Evolutionary conservation across 768 basidiomycete species (phyloP).

Genomic region (Amanita phalloides): DNA sequence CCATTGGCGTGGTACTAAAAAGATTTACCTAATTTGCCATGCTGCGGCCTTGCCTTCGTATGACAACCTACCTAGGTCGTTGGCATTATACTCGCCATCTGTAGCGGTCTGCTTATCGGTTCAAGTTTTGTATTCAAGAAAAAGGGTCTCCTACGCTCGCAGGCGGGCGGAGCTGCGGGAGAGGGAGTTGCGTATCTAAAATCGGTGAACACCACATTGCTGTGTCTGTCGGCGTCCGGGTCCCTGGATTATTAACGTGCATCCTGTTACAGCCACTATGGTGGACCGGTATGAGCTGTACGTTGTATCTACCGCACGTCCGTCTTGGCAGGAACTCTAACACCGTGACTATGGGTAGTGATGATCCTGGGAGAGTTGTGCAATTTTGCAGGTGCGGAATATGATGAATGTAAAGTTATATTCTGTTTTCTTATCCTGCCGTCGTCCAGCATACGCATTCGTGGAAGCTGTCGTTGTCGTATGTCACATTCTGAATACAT

Average conservation of each 20-base stretch:
- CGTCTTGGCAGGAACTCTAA: slow-evolving; percentile 4
- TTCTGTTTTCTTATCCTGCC: neutral
- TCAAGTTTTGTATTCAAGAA: slow-evolving; percentile 97
- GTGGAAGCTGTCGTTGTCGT: slow-evolving; percentile 90
- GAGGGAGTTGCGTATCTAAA: slow-evolving; percentile 94
- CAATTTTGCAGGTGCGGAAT: slow-evolving; percentile 67
- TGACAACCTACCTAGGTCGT: slow-evolving; percentile 37
- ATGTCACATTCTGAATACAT: slow-evolving; percentile 16
- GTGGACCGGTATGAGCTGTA: slow-evolving; percentile 91
- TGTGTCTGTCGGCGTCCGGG: neutral
- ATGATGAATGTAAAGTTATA: slow-evolving; percentile 14
- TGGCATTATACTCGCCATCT: slow-evolving; percentile 66
- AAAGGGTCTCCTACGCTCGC: slow-evolving; percentile 75
- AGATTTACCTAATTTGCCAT: neutral
- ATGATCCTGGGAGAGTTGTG: slow-evolving; percentile 89
- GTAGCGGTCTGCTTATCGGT: slow-evolving; percentile 84
- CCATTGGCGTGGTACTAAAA: neutral
- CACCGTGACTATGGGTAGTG: slow-evolving; percentile 29
- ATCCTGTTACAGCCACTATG: slow-evolving; percentile 51
- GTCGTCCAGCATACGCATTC: slow-evolving; percentile 64
- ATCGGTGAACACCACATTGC: slow-evolving; percentile 37
- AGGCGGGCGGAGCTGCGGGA: slow-evolving; percentile 69
- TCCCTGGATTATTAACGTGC: too few relatives aligned
- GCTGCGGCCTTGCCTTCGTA: neutral
- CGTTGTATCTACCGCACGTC: slow-evolving; percentile 11